These are phyloP conservation scores for Boletus barrowsii DNA, from an alignment of 768 basidiomycete genomes.

Conservation along the genomic window DNA sequence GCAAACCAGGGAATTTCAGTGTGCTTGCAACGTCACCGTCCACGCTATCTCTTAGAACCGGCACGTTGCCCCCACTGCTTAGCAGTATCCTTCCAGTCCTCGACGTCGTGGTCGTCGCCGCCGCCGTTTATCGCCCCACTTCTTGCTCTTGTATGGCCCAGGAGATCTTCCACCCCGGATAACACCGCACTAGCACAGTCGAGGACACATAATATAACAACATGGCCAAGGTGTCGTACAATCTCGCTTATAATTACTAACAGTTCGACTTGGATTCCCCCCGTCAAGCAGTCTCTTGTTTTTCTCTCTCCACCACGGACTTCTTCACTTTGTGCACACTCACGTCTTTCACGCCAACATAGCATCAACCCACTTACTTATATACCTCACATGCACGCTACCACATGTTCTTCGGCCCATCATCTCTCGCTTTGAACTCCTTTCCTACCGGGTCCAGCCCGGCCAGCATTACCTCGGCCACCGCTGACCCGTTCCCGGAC, in stretches of 20 bases:
- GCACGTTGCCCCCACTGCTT: neutral
- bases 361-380: constrained; percentile 11
- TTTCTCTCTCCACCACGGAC: constrained; percentile 8
- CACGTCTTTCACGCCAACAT: constrained; percentile 25
- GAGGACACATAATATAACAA: constrained; percentile 4
- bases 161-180: neutral
- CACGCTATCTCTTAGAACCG: neutral
- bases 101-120: neutral
- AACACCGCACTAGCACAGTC: constrained; percentile 11
- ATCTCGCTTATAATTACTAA: constrained; percentile 12
- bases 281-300: constrained; percentile 12
- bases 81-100: neutral
- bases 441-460: constrained; percentile 8
- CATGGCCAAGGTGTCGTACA: constrained; percentile 17
- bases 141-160: neutral
- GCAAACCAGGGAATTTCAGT: neutral
- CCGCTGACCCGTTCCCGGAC: constrained; percentile 10
- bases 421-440: constrained; percentile 19
- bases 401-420: constrained; percentile 27
- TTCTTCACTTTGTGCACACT: constrained; percentile 17
- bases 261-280: neutral
- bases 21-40: too few species aligned
- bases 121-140: constrained; percentile 3
- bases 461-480: constrained; percentile 6
- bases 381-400: constrained; percentile 26